A percentile compares a stretch with the other conserved stretches of the same genome.
Conservation (phyloP, 208 protist species). For the Trypanosoma brucei region DNA sequence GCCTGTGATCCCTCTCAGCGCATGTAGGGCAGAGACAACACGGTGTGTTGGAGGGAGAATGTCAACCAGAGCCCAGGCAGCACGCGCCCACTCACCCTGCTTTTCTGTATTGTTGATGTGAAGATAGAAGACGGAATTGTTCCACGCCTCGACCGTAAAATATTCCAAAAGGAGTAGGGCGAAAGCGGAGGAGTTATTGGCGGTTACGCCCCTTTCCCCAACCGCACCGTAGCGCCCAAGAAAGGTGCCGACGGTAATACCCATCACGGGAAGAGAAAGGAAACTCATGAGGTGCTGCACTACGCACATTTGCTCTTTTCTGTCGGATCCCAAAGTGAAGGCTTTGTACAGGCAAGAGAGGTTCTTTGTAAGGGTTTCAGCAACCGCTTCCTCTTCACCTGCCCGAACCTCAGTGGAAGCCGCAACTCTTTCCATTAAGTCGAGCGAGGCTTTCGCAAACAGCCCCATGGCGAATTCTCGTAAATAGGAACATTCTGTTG, state of each 20-base stretch:
- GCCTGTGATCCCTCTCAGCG: conserved; percentile 12
- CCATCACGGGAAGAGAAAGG: conserved; percentile 6
- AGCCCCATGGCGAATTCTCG: conserved; percentile 12
- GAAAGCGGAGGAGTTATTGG: conserved; percentile 14
- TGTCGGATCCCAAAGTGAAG: conserved; percentile 16
- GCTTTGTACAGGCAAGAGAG: conserved; percentile 25
- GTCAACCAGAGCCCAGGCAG: conserved; percentile 20
- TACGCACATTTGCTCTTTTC: conserved; percentile 16
- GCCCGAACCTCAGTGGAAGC: background rate
- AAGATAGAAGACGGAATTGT: conserved; percentile 45
- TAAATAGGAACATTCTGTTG: conserved; percentile 11
- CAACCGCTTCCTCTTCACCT: background rate
- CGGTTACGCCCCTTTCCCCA: background rate
- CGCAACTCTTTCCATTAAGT: conserved; percentile 1
- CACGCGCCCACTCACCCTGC: conserved; percentile 17
- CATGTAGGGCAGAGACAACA: conserved; percentile 15
- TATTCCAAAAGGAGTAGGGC: conserved; percentile 36
- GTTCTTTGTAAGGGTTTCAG: conserved; percentile 7
- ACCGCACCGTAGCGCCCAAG: conserved; percentile 3
- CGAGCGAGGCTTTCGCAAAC: conserved; percentile 7
- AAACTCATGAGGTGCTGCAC: conserved; percentile 9
- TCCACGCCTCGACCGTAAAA: conserved; percentile 79
- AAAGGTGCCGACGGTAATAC: conserved; percentile 13
- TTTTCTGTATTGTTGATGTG: conserved; percentile 14
- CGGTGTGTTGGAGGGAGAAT: conserved; percentile 10